Base-by-base conservation (phyloP, 805 yeast species). In the Blastobotrys americana region DNA sequence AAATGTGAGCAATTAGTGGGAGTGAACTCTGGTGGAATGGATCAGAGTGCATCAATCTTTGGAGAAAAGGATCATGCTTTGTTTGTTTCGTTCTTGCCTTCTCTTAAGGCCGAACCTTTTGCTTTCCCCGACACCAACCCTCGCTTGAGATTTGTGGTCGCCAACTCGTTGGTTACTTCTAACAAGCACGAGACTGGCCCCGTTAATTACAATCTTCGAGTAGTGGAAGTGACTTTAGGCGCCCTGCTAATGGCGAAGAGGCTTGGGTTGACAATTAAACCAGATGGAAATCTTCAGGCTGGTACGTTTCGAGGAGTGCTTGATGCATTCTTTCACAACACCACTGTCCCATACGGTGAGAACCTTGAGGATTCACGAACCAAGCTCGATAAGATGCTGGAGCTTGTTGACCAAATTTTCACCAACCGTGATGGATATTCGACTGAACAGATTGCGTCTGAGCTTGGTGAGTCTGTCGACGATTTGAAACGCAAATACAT, bases 1-100 rank as follows among this genome's bases (percentile, higher is more conserved):
- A 76, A 74, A 3, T 76, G 80, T 34, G 88, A 82, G 57, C 84
- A 80, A 61, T 76, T 76, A 43, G 77, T 82, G 31, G 88, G 88
- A 28, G 83, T 82, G 42, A 81, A 78, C 58, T 77, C 81, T 28
- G 89, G 88, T n/a, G 87, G 88, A 34, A 76, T 82, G 83, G 88
- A 82, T 58, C 88, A 82, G 63, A 73, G 82, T 40, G 88, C 87
- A 2, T 76, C 83, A 0, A 71, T 82, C 19, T 80, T 73, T 51
- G 87, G 88, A 17, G 77, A 73, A 54, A 64, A 61, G 35, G 70
- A 69, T 47, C 76, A 81, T 50, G 82, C 81, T 1, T 61, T 81
- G 44, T 70, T 73, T 51, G 76, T 82, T 16, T 75, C 74, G 51
- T 82, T 81, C 64, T 69, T 71, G 48, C 88, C 89, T 2, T 59